Conservation (phyloP, 2,329 filamentous ascomycete species). For the Calonectria pseudoturangicola region DNA sequence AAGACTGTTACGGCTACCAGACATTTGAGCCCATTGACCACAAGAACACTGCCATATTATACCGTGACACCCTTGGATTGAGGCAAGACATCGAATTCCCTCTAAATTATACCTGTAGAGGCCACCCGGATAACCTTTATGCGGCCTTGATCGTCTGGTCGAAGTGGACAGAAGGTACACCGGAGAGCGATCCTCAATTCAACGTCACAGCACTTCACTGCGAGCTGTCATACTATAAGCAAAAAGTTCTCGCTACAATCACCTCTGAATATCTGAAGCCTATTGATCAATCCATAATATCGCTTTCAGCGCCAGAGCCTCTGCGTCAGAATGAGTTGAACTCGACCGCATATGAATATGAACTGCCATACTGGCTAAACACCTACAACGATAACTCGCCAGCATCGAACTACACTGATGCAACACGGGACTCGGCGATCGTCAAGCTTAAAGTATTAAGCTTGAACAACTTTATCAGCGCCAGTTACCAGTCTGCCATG, state of each 20-base stretch:
- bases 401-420: background rate
- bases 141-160: slow-evolving; percentile 52
- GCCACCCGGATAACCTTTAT: background rate
- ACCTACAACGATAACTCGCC: background rate
- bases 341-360: slow-evolving; percentile 57
- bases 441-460: slow-evolving; percentile 51
- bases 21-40: background rate
- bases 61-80: background rate
- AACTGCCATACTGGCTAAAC: slow-evolving; percentile 55
- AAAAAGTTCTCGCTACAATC: slow-evolving; percentile 65
- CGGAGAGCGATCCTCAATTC: slow-evolving; percentile 22
- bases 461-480: slow-evolving; percentile 52
- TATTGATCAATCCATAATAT: slow-evolving; percentile 25
- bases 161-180: slow-evolving; percentile 61
- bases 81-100: background rate
- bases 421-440: background rate
- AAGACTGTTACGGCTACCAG: background rate
- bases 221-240: slow-evolving; percentile 65
- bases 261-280: slow-evolving; percentile 16
- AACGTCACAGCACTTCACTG: slow-evolving; percentile 65
- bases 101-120: background rate
- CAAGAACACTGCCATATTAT: background rate
- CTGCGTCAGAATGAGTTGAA: slow-evolving; percentile 57
- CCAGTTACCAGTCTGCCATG: slow-evolving; percentile 43
- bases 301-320: slow-evolving; percentile 36